phyloP scores from a whole-genome alignment of 1,284 basidiomycete genomes.

The Papiliotrema terrestris region DNA sequence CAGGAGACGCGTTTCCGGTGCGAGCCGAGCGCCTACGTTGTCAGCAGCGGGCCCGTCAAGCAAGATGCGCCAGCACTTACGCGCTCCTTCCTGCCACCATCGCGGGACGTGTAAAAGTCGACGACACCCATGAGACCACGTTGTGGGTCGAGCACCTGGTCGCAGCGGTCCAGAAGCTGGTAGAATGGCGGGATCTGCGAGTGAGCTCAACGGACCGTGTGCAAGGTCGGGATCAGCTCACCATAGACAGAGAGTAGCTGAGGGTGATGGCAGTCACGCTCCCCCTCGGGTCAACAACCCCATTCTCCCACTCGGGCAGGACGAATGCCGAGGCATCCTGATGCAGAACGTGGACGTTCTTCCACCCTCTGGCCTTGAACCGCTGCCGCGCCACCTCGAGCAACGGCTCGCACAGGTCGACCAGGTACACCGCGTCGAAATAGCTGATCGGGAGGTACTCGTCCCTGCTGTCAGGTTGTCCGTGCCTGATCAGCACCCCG shows the following conservation, averaged over 20 bases:
- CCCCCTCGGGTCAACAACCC: constrained; percentile 55
- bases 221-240: constrained; percentile 26
- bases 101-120: constrained; percentile 73
- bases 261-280: constrained; percentile 63
- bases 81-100: constrained; percentile 56
- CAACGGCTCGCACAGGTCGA: constrained; percentile 72
- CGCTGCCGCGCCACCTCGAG: constrained; percentile 67
- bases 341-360: constrained; percentile 68
- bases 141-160: constrained; percentile 64
- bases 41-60: constrained; percentile 11
- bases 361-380: constrained; percentile 67
- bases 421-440: constrained; percentile 67
- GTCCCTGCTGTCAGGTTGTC: constrained; percentile 59
- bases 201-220: neutral
- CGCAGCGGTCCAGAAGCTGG: constrained; percentile 65
- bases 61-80: constrained; percentile 16
- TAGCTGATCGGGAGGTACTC: constrained; percentile 61
- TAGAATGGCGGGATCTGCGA: constrained; percentile 68
- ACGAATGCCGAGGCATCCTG: constrained; percentile 70
- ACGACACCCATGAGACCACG: constrained; percentile 67
- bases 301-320: constrained; percentile 60
- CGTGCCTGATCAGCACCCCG: constrained; percentile 1
- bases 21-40: constrained; percentile 60
- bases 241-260: constrained; percentile 72
- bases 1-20: constrained; percentile 66